Base-by-base conservation (phyloP, 2,329 filamentous ascomycete genomes). In the Colletotrichum incanum region DNA sequence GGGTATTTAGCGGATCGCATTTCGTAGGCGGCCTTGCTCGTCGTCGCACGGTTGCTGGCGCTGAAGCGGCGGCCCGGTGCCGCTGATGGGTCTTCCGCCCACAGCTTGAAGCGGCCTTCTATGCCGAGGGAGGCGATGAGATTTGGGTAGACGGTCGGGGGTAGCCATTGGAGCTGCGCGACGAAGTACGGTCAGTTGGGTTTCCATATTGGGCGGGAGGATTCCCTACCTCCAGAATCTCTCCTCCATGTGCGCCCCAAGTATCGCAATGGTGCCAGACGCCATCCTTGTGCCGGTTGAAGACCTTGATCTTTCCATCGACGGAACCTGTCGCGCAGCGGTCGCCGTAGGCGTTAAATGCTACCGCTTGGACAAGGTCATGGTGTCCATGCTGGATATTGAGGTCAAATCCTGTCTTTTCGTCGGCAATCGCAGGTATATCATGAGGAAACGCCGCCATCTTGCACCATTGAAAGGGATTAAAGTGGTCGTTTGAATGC, bases 261-360 rank as follows among this genome's bases (percentile, higher is more conserved):
- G 91, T 94, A 83, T 98, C 96, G 79, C 92, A 93, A 47, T 96
- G 84, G 63, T 90, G 88, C 94, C 95, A 98, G 69, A 90, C 86
- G 52, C 91, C 91, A 76, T 94, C 93, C 75, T 92, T 91, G 79
- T 96, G 93, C 59, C 92, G 89, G 82, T 96, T 94, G 88, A 96
- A 98, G 74, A 98, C 93, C 79, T 95, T 94, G 78, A 98, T 93
- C 80, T 93, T 94, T 81, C 97, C 96, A 81, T 98, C 96, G 23
- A 96, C 94, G 23, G 94, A 96, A 43, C 94, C 95, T 3, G 95
- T 96, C 52, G 95, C 93, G 86, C 96, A 95, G 76, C 95, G 93
- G 77, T 94, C 95, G 76, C 95, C 96, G 81, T 97, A 97, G 76
- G 92, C 92, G 82, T 98, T 98, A 88, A 97, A 97, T 76, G 94